Evolutionary conservation across 148 eudicot genomes (phyloP).

Genomic region (Chenopodium formosanum): DNA sequence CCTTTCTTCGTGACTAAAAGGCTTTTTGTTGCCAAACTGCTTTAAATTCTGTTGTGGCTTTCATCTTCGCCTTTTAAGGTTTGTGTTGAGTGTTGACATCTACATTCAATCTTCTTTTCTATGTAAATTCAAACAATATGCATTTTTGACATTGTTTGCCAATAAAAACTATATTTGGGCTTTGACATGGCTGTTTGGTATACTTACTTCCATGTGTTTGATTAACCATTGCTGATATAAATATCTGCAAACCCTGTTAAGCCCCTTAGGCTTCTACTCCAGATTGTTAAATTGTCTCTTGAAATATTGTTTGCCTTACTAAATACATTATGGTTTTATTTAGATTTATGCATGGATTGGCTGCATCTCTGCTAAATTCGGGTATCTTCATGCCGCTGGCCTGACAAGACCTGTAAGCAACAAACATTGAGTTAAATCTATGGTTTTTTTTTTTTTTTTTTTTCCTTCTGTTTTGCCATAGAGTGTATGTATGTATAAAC

Average conservation of each 20-base stretch:
- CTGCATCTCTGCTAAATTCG: constrained; percentile 59
- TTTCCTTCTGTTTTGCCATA: neutral
- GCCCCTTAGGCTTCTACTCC: neutral
- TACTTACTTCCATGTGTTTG: neutral
- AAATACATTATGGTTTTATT: neutral
- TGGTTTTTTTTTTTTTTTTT: neutral
- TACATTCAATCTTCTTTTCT: neutral
- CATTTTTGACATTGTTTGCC: neutral
- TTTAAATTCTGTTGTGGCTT: neutral
- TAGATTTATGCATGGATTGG: constrained; percentile 86
- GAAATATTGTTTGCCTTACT: neutral
- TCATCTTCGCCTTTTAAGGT: neutral
- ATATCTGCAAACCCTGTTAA: neutral
- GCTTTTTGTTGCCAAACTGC: neutral
- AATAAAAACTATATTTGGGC: neutral
- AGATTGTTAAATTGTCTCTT: neutral
- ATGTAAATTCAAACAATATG: neutral
- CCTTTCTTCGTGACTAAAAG: neutral
- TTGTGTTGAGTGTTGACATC: neutral
- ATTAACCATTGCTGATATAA: neutral
- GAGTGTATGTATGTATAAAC: neutral
- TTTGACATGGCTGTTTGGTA: neutral
- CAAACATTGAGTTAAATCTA: neutral
- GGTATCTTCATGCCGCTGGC: constrained; percentile 69
- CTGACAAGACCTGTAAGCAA: constrained; percentile 65